phyloP scores from a whole-genome alignment of 2,329 filamentous ascomycete genomes.

The Exophiala dermatitidis region DNA sequence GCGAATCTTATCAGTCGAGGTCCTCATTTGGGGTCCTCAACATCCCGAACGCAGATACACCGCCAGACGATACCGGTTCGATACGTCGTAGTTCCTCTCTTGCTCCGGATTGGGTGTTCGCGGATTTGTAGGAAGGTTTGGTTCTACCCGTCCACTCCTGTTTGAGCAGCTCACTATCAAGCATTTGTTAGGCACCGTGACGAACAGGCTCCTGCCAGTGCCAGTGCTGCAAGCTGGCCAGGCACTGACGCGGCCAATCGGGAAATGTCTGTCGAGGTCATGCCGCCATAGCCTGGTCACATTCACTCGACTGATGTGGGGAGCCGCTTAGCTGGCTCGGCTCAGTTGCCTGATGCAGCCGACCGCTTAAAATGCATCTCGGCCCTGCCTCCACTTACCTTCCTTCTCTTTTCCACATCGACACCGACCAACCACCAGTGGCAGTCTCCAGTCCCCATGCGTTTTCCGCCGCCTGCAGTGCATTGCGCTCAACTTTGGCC shows the following conservation, averaged over 20 bases:
- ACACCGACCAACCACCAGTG: conserved; percentile 7
- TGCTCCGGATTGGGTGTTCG: background rate
- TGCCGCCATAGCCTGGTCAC: background rate
- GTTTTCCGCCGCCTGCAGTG: conserved; percentile 11
- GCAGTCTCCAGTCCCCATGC: conserved; percentile 8
- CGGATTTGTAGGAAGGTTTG: conserved; percentile 1
- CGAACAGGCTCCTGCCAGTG: background rate
- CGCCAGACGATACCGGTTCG: background rate
- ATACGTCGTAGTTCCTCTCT: background rate
- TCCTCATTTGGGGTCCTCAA: background rate
- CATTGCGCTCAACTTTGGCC: conserved; percentile 24
- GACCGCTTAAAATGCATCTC: conserved; percentile 8
- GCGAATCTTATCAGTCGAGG: background rate
- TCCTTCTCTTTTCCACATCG: conserved; percentile 20
- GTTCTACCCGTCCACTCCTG: background rate
- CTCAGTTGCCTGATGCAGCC: conserved; percentile 2
- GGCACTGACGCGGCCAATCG: background rate
- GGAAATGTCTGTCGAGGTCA: background rate
- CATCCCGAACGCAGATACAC: background rate
- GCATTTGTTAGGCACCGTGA: background rate
- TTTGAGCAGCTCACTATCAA: conserved; percentile 1
- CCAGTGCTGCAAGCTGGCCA: background rate
- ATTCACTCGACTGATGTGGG: conserved; percentile 1
- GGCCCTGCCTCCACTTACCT: conserved; percentile 14
- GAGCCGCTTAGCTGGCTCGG: background rate